Evolutionary conservation across 1,284 basidiomycete genomes (phyloP), one percentile per base, ranked within the genome.

Genomic region (Malassezia vespertilionis): DNA sequence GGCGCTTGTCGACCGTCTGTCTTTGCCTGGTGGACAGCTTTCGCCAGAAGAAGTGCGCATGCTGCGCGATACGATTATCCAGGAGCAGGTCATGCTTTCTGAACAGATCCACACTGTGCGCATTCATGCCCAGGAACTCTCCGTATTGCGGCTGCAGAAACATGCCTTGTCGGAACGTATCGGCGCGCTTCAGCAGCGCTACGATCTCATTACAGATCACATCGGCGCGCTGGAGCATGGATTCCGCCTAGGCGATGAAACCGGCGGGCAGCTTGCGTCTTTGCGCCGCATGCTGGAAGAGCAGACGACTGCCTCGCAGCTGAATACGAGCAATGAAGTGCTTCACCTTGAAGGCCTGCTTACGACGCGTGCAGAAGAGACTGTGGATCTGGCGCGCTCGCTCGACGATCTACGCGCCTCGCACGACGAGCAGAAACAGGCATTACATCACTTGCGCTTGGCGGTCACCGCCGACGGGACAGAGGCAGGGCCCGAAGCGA

Each of bases 331-430:
- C 39, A 79, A 81, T 58, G 93, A 99, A 73, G 82, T 86, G 35
- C 73, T 77, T n/a, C 86, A 91, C 65, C 78, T 96, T 53, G 87
- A 83, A 71, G 85, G 89, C 63, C 88, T 95, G 67, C 76, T 93
- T 32, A 91, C 96, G 63, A 75, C 86, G 66, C 84, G 83, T 68
- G 76, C 76, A 40, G 84, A 82, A 59, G 95, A 99, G 74, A 80
- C 88, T 50, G 82, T 85, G 48, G 81, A 79, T 51, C 76, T 95
- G 51, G 83, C 86, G 58, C 80, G 82, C 39, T 83, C 84, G 20
- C 83, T 95, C 54, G 90, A 97, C 65, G 85, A 83, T 66, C 78
- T 96, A 63, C 90, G 91, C 76, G 84, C 86, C 63, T 85, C 93
- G 57, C 95, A 96, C 67, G 93, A 97, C 71, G 93, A 97, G 72